A percentile compares a stretch with the other conserved stretches of the same genome.
Conservation (phyloP, 1,139 yeast genomes). For the Taiozyma sp. region DNA sequence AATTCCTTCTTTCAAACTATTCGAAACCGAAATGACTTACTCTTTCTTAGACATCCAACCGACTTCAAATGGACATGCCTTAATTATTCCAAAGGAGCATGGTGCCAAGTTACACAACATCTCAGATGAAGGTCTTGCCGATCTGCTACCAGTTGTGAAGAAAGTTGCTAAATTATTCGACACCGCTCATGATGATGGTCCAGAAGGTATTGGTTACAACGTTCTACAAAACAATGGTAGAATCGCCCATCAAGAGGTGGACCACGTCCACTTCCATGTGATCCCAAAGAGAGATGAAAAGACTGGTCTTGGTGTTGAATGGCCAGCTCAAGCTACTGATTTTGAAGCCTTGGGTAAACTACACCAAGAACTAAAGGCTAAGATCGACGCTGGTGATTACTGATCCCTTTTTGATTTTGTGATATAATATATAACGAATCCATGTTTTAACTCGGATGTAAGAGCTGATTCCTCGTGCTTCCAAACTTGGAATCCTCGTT, state of each 20-base stretch:
- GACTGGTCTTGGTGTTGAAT: conserved; percentile 79
- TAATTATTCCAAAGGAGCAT: conserved; percentile 87
- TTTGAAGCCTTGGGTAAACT: conserved; percentile 62
- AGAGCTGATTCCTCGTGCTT: conserved; percentile 31
- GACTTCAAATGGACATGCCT: conserved; percentile 80
- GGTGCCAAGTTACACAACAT: conserved; percentile 89
- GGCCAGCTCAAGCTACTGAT: conserved; percentile 85
- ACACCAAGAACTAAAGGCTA: conserved; percentile 57
- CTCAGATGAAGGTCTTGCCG: conserved; percentile 86
- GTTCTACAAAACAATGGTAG: conserved; percentile 88
- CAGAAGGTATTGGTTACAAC: conserved; percentile 81
- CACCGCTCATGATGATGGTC: conserved; percentile 58
- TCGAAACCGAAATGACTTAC: conserved; percentile 74
- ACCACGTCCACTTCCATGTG: conserved; percentile 94
- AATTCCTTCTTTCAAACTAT: conserved; percentile 83
- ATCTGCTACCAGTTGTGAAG: conserved; percentile 82
- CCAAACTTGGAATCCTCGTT: conserved; percentile 43
- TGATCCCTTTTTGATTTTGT: conserved; percentile 1
- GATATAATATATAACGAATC: conserved; percentile 42
- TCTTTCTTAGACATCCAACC: conserved; percentile 94
- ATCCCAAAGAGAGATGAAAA: conserved; percentile 76
- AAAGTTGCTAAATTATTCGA: conserved; percentile 68
- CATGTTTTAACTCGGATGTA: conserved; percentile 30
- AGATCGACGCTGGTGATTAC: conserved; percentile 33
- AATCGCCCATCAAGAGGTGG: conserved; percentile 91